phyloP scores from a whole-genome alignment of 306 rosid species.

The Inga oerstediana region DNA sequence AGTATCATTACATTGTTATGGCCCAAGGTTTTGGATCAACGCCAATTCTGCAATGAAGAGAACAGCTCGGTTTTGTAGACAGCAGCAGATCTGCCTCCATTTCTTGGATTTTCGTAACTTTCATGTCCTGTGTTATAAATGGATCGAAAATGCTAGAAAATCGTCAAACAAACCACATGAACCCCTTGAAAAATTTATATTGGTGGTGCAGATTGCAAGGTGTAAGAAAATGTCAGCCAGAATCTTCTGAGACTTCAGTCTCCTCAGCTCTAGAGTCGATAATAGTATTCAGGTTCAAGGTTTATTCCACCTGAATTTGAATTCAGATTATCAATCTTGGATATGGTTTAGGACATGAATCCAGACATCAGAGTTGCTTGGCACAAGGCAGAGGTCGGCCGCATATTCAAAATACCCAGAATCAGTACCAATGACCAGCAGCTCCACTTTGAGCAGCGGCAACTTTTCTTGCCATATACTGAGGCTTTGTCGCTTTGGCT shows the following conservation, averaged over 20 bases:
- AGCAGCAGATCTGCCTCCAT: slow-evolving; percentile 25
- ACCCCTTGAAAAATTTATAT: slow-evolving; percentile 23
- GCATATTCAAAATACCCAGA: slow-evolving; percentile 24
- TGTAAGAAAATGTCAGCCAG: slow-evolving; percentile 23
- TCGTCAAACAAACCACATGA: slow-evolving; percentile 35
- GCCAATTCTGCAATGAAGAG: slow-evolving; percentile 38
- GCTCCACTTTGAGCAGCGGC: slow-evolving; percentile 93
- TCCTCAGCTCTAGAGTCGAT: slow-evolving; percentile 28
- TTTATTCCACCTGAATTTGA: slow-evolving; percentile 14
- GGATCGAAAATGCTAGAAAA: slow-evolving; percentile 33
- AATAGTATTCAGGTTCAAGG: slow-evolving; percentile 21
- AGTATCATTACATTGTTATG: slow-evolving; percentile 15
- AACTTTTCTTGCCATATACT: slow-evolving; percentile 85
- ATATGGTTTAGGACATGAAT: slow-evolving; percentile 35
- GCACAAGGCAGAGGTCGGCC: slow-evolving; percentile 27
- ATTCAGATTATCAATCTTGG: slow-evolving; percentile 31
- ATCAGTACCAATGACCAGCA: slow-evolving; percentile 85
- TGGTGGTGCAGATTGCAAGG: slow-evolving; percentile 32
- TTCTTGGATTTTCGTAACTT: slow-evolving; percentile 33
- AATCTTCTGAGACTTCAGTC: slow-evolving; percentile 28
- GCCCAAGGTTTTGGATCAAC: slow-evolving; percentile 19
- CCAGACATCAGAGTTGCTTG: slow-evolving; percentile 21
- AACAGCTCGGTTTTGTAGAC: background rate
- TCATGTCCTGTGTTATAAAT: slow-evolving; percentile 33
- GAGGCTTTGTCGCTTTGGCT: slow-evolving; percentile 66